Conservation (phyloP, 2,329 filamentous ascomycete genomes). For the Colletotrichum sidae region DNA sequence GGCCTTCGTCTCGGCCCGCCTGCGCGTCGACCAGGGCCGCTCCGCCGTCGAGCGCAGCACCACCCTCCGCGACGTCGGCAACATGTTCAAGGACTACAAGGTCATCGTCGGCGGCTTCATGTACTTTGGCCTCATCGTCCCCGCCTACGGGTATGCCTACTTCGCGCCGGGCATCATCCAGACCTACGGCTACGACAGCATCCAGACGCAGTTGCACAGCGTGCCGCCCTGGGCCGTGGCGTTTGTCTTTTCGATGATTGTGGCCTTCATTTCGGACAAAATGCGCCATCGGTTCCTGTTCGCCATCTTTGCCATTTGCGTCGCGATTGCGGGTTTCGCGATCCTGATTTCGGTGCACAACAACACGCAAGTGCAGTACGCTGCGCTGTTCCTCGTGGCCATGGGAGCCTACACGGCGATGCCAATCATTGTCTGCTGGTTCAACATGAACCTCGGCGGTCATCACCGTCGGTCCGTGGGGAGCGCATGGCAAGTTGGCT, state of each 20-base stretch:
- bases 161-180: constrained; percentile 80
- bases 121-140: constrained; percentile 85
- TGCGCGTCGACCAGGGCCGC: constrained; percentile 76
- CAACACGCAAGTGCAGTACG: constrained; percentile 77
- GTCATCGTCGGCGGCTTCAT: constrained; percentile 81
- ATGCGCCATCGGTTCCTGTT: constrained; percentile 80
- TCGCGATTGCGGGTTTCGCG: constrained; percentile 80
- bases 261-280: constrained; percentile 79
- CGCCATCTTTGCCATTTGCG: constrained; percentile 73
- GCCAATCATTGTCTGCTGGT: constrained; percentile 88
- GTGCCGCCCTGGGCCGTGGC: constrained; percentile 74
- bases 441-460: constrained; percentile 81
- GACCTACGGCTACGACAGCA: constrained; percentile 71
- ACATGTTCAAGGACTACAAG: constrained; percentile 79
- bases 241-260: constrained; percentile 81
- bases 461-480: constrained; percentile 78
- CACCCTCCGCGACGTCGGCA: constrained; percentile 67
- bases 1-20: constrained; percentile 72
- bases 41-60: constrained; percentile 73
- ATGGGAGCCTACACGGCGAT: constrained; percentile 88
- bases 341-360: constrained; percentile 80
- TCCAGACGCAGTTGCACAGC: constrained; percentile 68
- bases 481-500: constrained; percentile 81
- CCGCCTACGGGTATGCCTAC: constrained; percentile 82
- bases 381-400: constrained; percentile 83